phyloP scores from a whole-genome alignment of 306 rosid genomes.

The Trifolium pratense region DNA sequence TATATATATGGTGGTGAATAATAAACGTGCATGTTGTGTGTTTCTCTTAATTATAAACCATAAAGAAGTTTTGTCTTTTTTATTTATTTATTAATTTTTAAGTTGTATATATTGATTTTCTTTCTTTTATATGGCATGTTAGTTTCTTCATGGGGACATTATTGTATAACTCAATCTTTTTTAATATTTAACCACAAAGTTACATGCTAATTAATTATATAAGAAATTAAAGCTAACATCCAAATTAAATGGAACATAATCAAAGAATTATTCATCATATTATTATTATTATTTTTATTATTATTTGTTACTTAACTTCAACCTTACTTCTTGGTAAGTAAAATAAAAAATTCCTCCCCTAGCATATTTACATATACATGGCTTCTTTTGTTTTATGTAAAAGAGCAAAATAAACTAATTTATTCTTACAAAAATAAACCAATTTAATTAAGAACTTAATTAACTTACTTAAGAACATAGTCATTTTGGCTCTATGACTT shows the following conservation, averaged over 20 bases:
- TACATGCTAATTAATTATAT: neutral
- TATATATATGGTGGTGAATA: neutral
- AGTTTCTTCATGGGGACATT: conserved; percentile 17
- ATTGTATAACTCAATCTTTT: neutral
- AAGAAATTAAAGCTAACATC: neutral
- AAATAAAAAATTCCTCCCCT: neutral
- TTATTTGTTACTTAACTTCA: neutral
- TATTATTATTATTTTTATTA: neutral
- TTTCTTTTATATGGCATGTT: neutral
- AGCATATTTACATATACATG: neutral
- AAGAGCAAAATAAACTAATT: conserved; percentile 1
- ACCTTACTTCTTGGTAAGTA: neutral
- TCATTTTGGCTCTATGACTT: conserved; percentile 2
- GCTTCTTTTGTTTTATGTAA: neutral
- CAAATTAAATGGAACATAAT: neutral
- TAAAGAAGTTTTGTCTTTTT: neutral
- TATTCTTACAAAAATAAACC: neutral
- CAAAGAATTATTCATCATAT: neutral
- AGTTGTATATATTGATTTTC: neutral
- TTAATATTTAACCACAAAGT: conserved; percentile 23
- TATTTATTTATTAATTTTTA: neutral
- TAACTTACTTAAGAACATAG: neutral
- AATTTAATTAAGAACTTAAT: conserved; percentile 4
- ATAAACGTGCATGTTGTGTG: neutral
- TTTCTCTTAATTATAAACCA: neutral